phyloP scores from a whole-genome alignment of 2,329 filamentous ascomycete genomes.

The Nigrospora sphaerica region DNA sequence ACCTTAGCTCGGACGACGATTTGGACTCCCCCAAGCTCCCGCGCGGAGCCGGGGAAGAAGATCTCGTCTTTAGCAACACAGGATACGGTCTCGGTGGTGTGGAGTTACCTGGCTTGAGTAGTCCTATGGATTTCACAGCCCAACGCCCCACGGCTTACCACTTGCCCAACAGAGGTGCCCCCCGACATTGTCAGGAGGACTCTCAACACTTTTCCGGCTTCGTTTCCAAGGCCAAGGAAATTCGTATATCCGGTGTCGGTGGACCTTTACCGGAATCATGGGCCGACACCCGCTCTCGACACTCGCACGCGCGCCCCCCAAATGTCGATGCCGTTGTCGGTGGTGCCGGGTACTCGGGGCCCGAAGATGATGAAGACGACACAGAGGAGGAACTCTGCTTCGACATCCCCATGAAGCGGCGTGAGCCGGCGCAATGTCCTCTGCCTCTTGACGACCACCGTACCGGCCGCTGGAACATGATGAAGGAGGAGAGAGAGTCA shows the following conservation, averaged over 20 bases:
- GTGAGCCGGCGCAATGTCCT: neutral
- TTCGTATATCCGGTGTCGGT: neutral
- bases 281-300: neutral
- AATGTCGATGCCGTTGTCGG: neutral
- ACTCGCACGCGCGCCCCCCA: neutral
- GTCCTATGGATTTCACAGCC: neutral
- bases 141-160: neutral
- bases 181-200: too few relatives aligned
- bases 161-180: neutral
- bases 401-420: constrained; percentile 5
- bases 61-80: constrained; percentile 3
- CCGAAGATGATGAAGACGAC: constrained; percentile 1
- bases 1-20: constrained; percentile 4
- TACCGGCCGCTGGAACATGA: neutral
- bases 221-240: neutral
- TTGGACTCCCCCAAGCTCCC: neutral
- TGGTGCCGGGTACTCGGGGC: neutral
- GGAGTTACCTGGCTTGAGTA: constrained; percentile 3
- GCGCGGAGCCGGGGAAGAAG: constrained; percentile 3
- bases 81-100: constrained; percentile 4
- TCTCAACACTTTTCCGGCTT: too few relatives aligned
- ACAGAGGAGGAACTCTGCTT: constrained; percentile 4
- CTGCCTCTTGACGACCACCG: neutral
- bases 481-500: constrained; percentile 1
- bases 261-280: neutral